phyloP scores from a whole-genome alignment of 2,329 filamentous ascomycete genomes.

The Trichoderma breve region DNA sequence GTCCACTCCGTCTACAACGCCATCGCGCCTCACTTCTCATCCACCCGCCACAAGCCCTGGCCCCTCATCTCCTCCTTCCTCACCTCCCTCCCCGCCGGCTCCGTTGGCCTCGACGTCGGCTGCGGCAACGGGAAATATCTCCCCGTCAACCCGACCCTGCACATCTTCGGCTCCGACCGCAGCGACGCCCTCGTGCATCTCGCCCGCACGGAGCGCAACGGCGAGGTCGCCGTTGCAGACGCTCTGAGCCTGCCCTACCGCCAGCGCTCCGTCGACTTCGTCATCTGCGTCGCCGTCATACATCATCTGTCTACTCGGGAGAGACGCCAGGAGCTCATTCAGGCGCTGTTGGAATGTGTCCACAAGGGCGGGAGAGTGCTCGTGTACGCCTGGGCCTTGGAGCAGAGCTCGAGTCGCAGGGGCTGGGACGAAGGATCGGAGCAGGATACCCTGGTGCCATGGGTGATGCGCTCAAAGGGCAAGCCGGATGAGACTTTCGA shows the following conservation, averaged over 20 bases:
- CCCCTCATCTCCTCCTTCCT: conserved; percentile 84
- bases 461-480: conserved; percentile 63
- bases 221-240: conserved; percentile 76
- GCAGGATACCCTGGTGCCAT: conserved; percentile 94
- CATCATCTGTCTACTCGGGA: conserved; percentile 83
- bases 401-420: conserved; percentile 81
- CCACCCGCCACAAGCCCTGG: conserved; percentile 82
- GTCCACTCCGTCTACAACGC: conserved; percentile 91
- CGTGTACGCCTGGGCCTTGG: conserved; percentile 92
- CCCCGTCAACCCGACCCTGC: conserved; percentile 70
- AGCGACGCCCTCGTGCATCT: conserved; percentile 58
- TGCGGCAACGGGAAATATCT: conserved; percentile 98
- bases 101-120: conserved; percentile 84
- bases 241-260: conserved; percentile 80
- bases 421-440: conserved; percentile 82
- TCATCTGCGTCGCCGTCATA: conserved; percentile 88
- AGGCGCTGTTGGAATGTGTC: conserved; percentile 67
- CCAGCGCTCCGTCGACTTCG: conserved; percentile 64
- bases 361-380: conserved; percentile 65
- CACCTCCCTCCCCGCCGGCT: conserved; percentile 60
- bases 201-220: conserved; percentile 46
- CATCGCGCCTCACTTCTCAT: conserved; percentile 81
- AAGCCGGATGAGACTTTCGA: conserved; percentile 63
- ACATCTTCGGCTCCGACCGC: conserved; percentile 82
- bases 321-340: conserved; percentile 70